Evolutionary conservation across 192 early-diverging fungal species (phyloP).

Genomic region (Coemansia pectinata): DNA sequence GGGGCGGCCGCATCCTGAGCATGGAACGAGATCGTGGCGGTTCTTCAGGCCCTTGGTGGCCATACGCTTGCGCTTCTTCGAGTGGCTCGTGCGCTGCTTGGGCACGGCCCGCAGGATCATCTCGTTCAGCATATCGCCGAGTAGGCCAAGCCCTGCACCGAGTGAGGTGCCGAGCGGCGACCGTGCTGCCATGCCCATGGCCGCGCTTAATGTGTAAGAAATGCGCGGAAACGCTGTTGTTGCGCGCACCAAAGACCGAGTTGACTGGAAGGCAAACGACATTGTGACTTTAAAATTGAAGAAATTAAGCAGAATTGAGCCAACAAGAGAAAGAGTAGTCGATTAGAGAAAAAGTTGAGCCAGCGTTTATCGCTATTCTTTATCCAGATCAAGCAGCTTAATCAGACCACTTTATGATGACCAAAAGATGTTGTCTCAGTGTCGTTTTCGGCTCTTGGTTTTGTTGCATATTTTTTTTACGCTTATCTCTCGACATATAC

Average conservation of each 20-base stretch:
- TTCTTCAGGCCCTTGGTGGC: constrained; percentile 75
- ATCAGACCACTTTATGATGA: neutral
- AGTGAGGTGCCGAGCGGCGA: constrained; percentile 15
- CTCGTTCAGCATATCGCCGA: constrained; percentile 56
- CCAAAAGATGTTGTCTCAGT: neutral
- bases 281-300: constrained; percentile 10
- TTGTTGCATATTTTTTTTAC: neutral
- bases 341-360: constrained; percentile 2
- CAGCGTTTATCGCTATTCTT: neutral
- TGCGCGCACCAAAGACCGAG: constrained; percentile 19
- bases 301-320: neutral
- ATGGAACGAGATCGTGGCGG: constrained; percentile 67
- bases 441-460: neutral
- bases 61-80: constrained; percentile 84
- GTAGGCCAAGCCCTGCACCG: constrained; percentile 26
- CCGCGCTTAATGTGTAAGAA: constrained; percentile 1
- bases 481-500: neutral
- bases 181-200: constrained; percentile 14
- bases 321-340: neutral
- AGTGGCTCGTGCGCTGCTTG: constrained; percentile 91
- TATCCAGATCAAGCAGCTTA: neutral
- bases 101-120: constrained; percentile 81
- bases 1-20: constrained; percentile 74
- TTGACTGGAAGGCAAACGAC: constrained; percentile 29
- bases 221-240: constrained; percentile 22